Conservation (phyloP, 2,329 filamentous ascomycete genomes). For the Fusarium albidum region DNA sequence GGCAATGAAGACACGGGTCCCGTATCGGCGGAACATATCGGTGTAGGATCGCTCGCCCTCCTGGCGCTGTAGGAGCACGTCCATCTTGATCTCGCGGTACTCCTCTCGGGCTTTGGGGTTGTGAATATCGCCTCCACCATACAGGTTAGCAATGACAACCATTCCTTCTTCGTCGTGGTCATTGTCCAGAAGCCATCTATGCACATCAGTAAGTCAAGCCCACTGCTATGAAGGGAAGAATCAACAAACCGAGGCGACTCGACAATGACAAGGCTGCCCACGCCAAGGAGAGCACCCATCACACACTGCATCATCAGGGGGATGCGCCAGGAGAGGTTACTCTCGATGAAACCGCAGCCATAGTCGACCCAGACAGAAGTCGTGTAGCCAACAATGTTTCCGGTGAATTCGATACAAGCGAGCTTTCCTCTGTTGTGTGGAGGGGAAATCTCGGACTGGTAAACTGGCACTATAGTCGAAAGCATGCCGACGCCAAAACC, state of each 20-base stretch:
- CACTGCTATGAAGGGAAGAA: constrained; percentile 1
- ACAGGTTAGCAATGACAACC: constrained; percentile 96
- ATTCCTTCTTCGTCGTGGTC: constrained; percentile 99
- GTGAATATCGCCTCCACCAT: constrained; percentile 95
- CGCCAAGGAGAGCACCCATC: constrained; percentile 86
- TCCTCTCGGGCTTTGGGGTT: constrained; percentile 92
- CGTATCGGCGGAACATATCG: constrained; percentile 96
- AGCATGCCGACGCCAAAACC: constrained; percentile 88
- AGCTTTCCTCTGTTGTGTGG: constrained; percentile 95
- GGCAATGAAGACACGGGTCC: constrained; percentile 93
- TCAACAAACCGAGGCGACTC: constrained; percentile 86
- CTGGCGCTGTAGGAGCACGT: constrained; percentile 89
- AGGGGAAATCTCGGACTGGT: constrained; percentile 94
- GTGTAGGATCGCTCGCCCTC: constrained; percentile 91
- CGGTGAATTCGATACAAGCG: constrained; percentile 97
- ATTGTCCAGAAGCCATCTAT: constrained; percentile 94
- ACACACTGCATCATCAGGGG: constrained; percentile 92
- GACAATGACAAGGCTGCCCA: constrained; percentile 91
- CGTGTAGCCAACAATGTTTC: constrained; percentile 95
- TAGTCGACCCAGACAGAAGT: constrained; percentile 99
- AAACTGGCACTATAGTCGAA: constrained; percentile 91
- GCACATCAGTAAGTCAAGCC: constrained; percentile 38
- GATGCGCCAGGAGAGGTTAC: constrained; percentile 86
- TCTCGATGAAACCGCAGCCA: constrained; percentile 90
- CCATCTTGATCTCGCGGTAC: constrained; percentile 99